These are phyloP conservation scores for Fusarium metavorans DNA, from an alignment of 2,329 filamentous ascomycete species.

Conservation along the genomic window DNA sequence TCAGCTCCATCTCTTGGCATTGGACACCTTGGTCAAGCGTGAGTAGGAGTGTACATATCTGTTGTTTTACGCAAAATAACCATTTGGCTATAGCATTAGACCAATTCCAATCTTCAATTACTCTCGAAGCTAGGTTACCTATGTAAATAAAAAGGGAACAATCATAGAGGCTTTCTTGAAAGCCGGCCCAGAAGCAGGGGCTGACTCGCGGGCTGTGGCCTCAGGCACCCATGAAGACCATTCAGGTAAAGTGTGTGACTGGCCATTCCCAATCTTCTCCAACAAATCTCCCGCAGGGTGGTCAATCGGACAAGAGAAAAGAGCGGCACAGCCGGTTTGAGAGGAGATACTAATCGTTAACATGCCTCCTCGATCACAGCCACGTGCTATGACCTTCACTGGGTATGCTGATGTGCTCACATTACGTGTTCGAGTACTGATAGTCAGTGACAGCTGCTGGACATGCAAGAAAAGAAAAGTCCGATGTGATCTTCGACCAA, in stretches of 20 bases:
- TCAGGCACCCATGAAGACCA: neutral
- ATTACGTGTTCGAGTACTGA: neutral
- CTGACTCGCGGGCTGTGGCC: neutral
- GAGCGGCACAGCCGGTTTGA: neutral
- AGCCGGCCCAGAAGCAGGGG: neutral
- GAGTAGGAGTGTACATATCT: neutral
- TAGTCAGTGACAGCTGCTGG: slow-evolving; percentile 14
- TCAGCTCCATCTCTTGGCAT: neutral
- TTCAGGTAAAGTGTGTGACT: neutral
- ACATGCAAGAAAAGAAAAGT: slow-evolving; percentile 31
- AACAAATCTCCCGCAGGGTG: neutral
- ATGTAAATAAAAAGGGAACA: neutral
- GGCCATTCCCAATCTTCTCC: neutral
- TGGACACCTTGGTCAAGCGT: neutral
- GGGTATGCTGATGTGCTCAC: neutral
- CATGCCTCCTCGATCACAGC: neutral
- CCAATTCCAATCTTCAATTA: no score
- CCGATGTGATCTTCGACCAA: slow-evolving; percentile 21
- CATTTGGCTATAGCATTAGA: no score
- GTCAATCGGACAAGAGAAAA: neutral
- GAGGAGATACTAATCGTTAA: neutral
- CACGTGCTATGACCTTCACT: neutral
- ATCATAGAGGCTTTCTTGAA: neutral
- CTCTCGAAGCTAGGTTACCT: no score
- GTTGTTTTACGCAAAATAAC: neutral